Conservation (phyloP, 1,139 yeast species). For the Kluyveromyces sp. region DNA sequence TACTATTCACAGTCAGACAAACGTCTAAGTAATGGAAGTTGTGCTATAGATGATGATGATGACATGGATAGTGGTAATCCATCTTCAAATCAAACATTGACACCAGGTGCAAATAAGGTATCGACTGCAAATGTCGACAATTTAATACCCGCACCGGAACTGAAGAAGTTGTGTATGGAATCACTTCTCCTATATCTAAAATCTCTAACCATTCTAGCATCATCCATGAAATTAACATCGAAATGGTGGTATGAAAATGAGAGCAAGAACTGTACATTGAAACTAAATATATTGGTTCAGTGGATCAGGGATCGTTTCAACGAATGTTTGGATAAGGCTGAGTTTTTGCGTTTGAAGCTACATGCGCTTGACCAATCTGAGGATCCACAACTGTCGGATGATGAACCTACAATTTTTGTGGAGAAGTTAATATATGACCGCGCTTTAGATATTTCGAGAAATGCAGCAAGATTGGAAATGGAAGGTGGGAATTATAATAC, state of each 20-base stretch:
- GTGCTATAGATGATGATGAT: constrained; percentile 25
- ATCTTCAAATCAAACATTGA: constrained; percentile 4
- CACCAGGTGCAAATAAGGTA: constrained; percentile 9
- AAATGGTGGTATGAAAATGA: constrained; percentile 74
- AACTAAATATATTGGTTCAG: constrained; percentile 76
- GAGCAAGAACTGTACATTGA: constrained; percentile 33
- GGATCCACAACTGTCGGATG: constrained; percentile 4
- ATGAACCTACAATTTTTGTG: constrained; percentile 41
- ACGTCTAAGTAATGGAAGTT: constrained; percentile 24
- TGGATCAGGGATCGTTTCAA: constrained; percentile 89
- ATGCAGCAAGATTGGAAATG: constrained; percentile 83
- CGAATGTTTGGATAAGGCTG: constrained; percentile 84
- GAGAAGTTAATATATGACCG: constrained; percentile 86
- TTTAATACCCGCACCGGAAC: constrained; percentile 39
- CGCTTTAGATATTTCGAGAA: constrained; percentile 85
- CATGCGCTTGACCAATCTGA: constrained; percentile 8
- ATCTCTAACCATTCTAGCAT: constrained; percentile 70
- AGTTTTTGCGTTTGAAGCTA: constrained; percentile 40
- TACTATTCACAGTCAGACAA: constrained; percentile 13
- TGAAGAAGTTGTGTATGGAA: constrained; percentile 36
- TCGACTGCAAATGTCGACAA: constrained; percentile 21
- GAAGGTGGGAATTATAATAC: constrained; percentile 67
- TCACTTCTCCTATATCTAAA: constrained; percentile 81
- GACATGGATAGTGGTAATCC: constrained; percentile 21
- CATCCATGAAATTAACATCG: constrained; percentile 78